These are phyloP conservation scores for Isoetes engelmannii DNA, from an alignment of 83 land plant species.

Conservation along the genomic window DNA sequence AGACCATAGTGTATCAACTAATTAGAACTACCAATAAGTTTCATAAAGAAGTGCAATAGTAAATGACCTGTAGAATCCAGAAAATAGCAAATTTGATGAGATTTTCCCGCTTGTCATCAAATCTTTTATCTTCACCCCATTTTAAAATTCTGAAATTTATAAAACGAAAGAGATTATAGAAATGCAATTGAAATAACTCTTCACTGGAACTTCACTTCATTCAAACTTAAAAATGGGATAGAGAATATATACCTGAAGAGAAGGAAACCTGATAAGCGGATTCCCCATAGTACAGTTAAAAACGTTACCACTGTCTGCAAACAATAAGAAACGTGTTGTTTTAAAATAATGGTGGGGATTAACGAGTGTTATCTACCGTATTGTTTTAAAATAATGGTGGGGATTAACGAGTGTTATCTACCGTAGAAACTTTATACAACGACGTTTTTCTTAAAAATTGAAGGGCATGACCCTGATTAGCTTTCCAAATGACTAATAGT, in stretches of 20 bases:
- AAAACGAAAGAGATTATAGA: conserved; percentile 11
- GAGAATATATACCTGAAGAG: conserved; percentile 45
- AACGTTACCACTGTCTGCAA: conserved; percentile 50
- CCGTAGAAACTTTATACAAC: no score
- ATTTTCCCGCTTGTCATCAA: conserved; percentile 80
- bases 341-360: no score
- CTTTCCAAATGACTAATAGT: no score
- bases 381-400: no score
- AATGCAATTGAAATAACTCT: neutral
- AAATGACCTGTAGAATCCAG: conserved; percentile 82
- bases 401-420: no score
- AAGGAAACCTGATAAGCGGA: conserved; percentile 62
- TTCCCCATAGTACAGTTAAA: conserved; percentile 66
- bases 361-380: no score
- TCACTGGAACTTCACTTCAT: neutral
- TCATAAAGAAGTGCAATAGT: neutral
- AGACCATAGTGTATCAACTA: neutral
- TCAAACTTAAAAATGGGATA: neutral
- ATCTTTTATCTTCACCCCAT: conserved; percentile 94
- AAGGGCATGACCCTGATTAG: no score
- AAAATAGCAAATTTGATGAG: conserved; percentile 66
- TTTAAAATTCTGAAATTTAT: conserved; percentile 55
- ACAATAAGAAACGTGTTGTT: neutral
- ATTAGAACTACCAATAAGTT: neutral
- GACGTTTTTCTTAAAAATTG: no score